phyloP scores from a whole-genome alignment of 148 eudicot genomes.

The Oxyria digyna region DNA sequence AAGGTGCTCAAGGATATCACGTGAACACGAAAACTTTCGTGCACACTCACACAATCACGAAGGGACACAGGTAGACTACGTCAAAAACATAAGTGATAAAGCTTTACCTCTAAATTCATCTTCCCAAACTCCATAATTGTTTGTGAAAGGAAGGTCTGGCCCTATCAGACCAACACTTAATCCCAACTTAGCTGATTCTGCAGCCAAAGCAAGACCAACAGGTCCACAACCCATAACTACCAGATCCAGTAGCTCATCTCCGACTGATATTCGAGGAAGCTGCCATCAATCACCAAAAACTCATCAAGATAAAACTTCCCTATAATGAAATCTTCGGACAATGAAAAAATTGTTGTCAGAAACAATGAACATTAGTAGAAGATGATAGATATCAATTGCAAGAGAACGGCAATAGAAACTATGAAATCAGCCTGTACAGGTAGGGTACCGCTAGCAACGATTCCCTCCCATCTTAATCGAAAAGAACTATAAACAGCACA shows the following conservation, averaged over 20 bases:
- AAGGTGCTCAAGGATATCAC: too few species aligned
- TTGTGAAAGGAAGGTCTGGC: constrained; percentile 96
- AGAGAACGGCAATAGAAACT: background rate
- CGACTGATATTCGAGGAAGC: constrained; percentile 49
- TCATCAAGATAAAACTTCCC: background rate
- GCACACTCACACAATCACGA: background rate
- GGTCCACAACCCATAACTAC: constrained; percentile 99
- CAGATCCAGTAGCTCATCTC: constrained; percentile 56
- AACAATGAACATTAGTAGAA: background rate
- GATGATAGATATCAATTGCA: background rate
- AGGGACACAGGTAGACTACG: background rate
- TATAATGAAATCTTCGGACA: background rate
- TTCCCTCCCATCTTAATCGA: too few species aligned
- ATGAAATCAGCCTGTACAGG: too few species aligned
- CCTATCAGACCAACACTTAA: constrained; percentile 83
- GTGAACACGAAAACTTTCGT: background rate
- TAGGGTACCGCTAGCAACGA: too few species aligned
- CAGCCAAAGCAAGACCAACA: constrained; percentile 94
- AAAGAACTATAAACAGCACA: too few species aligned
- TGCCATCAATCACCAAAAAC: constrained; percentile 23
- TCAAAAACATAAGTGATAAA: background rate
- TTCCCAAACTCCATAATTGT: constrained; percentile 97
- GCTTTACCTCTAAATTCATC: constrained; percentile 80
- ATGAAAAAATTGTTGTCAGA: background rate
- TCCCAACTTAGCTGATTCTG: constrained; percentile 87